Percentiles rank a stretch among this genome's conserved stretches.
phyloP scores from a whole-genome alignment of 352 stramenopile genomes.

The Phytophthora multivora region DNA sequence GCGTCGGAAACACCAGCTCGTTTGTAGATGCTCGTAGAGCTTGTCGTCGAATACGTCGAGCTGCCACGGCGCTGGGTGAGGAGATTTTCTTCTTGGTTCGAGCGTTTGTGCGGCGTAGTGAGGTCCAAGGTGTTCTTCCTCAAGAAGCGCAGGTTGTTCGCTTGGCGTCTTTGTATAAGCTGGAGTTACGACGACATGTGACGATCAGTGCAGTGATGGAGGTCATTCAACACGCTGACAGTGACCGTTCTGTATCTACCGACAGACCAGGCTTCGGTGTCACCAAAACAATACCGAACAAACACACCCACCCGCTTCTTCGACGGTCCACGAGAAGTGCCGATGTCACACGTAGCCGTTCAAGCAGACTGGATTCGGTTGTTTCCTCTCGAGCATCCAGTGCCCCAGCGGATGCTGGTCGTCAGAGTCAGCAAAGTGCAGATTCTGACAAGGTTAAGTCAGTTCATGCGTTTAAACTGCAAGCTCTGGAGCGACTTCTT shows the following conservation, averaged over 20 bases:
- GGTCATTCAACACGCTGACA: conserved; percentile 27
- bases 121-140: conserved; percentile 46
- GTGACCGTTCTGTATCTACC: neutral
- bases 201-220: conserved; percentile 55
- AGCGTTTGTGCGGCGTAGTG: conserved; percentile 48
- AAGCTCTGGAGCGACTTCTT: conserved; percentile 56
- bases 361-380: neutral
- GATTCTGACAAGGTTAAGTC: conserved; percentile 38
- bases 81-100: conserved; percentile 47
- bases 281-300: conserved; percentile 7
- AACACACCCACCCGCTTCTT: neutral
- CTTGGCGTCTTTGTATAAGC: conserved; percentile 62
- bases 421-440: conserved; percentile 12
- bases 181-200: conserved; percentile 61
- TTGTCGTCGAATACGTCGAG: conserved; percentile 42
- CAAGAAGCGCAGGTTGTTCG: conserved; percentile 51
- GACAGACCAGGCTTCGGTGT: conserved; percentile 1
- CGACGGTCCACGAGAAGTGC: conserved; percentile 22
- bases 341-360: neutral
- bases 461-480: conserved; percentile 64
- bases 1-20: neutral
- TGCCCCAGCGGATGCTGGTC: conserved; percentile 9
- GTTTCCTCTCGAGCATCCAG: conserved; percentile 8
- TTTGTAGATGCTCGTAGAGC: conserved; percentile 31
- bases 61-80: conserved; percentile 48